phyloP scores from a whole-genome alignment of 2,329 filamentous ascomycete genomes.

The Aspergillus neotritici region DNA sequence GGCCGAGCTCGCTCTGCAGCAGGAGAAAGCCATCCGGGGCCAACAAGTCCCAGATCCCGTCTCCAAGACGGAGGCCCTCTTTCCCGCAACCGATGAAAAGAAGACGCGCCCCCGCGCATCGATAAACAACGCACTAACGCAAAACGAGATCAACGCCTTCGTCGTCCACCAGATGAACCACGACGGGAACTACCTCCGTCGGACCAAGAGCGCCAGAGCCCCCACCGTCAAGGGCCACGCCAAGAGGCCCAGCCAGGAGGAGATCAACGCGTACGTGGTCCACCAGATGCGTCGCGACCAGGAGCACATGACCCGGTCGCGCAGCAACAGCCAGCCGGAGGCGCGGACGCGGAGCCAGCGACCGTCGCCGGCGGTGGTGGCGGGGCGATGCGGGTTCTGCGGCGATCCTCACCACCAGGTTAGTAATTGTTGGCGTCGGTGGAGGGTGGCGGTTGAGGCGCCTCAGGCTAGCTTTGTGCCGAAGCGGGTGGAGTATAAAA shows the following conservation, averaged over 20 bases:
- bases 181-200: conserved; percentile 4
- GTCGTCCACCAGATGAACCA: conserved; percentile 22
- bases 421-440: conserved; percentile 21
- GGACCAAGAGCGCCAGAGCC: neutral
- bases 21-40: conserved; percentile 13
- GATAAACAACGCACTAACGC: conserved; percentile 9
- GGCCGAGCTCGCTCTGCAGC: conserved; percentile 17
- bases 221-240: conserved; percentile 10
- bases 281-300: conserved; percentile 23
- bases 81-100: no score
- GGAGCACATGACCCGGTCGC: conserved; percentile 14
- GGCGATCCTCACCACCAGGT: conserved; percentile 17
- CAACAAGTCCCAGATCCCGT: neutral
- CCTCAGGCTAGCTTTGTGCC: conserved; percentile 18
- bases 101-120: no score
- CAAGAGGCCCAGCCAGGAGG: conserved; percentile 25
- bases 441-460: conserved; percentile 20
- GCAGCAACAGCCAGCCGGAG: conserved; percentile 20
- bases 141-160: conserved; percentile 25
- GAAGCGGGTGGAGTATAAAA: conserved; percentile 20
- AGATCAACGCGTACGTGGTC: conserved; percentile 26
- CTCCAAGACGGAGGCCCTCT: no score
- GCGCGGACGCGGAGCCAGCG: conserved; percentile 4
- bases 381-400: conserved; percentile 19
- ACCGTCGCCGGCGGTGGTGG: conserved; percentile 1